Conservation (phyloP, 2,329 filamentous ascomycete genomes). For the Ustulina deusta region DNA sequence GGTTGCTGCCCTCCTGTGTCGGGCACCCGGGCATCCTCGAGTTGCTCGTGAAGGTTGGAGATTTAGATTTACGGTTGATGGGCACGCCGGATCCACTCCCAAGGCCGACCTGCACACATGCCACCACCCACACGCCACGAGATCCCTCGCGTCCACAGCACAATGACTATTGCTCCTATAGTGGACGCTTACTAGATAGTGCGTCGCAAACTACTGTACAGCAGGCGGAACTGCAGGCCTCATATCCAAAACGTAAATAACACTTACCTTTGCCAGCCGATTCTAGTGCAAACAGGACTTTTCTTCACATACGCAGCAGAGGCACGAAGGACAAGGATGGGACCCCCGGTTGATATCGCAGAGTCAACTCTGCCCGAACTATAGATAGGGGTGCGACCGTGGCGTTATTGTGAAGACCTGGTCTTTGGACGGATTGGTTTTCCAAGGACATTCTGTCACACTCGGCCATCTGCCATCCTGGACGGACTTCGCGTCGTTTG, state of each 20-base stretch:
- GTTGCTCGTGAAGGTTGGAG: slow-evolving; percentile 9
- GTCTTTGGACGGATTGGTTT: slow-evolving; percentile 3
- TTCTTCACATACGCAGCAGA: background rate
- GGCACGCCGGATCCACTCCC: slow-evolving; percentile 29
- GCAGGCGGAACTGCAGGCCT: background rate
- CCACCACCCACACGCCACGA: slow-evolving; percentile 10
- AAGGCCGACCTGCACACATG: slow-evolving; percentile 18
- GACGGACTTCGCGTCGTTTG: background rate
- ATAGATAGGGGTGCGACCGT: slow-evolving; percentile 9
- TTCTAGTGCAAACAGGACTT: background rate
- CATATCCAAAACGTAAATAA: background rate
- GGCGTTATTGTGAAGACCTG: slow-evolving; percentile 9
- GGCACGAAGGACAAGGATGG: slow-evolving; percentile 13
- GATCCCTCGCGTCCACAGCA: slow-evolving; percentile 22
- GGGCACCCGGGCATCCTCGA: slow-evolving; percentile 10
- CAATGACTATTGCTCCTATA: slow-evolving; percentile 5
- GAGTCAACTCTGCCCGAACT: background rate
- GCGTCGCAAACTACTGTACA: background rate
- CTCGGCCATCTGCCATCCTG: slow-evolving; percentile 6
- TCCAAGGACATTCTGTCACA: background rate
- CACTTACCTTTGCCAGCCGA: background rate
- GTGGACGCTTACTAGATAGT: slow-evolving; percentile 2
- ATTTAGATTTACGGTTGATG: slow-evolving; percentile 20
- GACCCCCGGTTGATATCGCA: slow-evolving; percentile 10
- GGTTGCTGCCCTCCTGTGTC: slow-evolving; percentile 19